Conservation (phyloP, 225 moss, liverwort and hornwort genomes). For the Pseudoscleropodium purum region DNA sequence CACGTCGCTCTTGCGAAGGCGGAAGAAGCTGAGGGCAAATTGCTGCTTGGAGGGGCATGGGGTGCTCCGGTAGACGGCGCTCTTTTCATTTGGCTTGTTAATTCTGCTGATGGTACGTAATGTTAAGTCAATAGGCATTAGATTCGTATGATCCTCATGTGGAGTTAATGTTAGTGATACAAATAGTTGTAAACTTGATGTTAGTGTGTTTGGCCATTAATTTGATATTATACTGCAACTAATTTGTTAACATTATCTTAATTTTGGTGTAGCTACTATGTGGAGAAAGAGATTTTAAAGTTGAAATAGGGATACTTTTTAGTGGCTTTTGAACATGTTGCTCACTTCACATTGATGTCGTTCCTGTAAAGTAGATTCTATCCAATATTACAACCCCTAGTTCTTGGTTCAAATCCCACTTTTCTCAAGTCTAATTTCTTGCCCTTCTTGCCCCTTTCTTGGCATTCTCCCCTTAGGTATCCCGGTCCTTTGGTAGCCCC, state of each 20-base stretch:
- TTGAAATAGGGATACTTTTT: neutral
- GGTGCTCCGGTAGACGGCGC: slow-evolving; percentile 34
- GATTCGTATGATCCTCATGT: neutral
- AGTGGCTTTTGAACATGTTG: neutral
- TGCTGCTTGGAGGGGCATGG: slow-evolving; percentile 42
- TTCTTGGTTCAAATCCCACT: neutral
- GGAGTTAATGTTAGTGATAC: neutral
- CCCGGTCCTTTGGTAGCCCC: neutral
- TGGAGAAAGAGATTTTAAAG: neutral
- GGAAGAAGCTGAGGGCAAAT: slow-evolving; percentile 30
- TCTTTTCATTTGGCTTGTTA: slow-evolving; percentile 28
- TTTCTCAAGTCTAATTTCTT: neutral
- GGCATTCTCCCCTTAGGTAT: neutral
- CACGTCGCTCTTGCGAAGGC: slow-evolving; percentile 25
- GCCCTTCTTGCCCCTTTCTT: neutral
- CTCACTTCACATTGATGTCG: neutral
- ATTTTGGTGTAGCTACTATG: neutral
- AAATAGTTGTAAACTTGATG: neutral
- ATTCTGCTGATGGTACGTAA: slow-evolving; percentile 22
- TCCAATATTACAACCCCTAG: neutral
- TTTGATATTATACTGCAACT: neutral
- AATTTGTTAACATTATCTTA: neutral
- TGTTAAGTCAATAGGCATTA: neutral
- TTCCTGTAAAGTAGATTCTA: neutral
- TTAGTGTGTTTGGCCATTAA: neutral